Percentiles rank a stretch among this genome's conserved stretches.
Conservation (phyloP, 176 grass and related monocot species). For the Oryza glumipatula region DNA sequence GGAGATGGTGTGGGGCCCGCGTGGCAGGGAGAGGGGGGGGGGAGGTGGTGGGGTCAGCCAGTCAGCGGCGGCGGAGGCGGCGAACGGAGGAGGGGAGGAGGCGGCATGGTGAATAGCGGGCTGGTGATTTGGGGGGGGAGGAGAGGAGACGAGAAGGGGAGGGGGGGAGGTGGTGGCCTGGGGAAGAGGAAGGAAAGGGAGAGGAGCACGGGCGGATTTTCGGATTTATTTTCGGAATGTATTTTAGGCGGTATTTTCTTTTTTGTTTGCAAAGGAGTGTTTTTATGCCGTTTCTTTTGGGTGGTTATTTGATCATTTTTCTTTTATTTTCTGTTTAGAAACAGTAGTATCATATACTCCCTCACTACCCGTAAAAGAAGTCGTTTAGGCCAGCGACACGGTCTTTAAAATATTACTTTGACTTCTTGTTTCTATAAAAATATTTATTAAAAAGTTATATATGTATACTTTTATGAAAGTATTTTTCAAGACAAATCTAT, state of each 20-base stretch:
- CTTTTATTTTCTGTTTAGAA: not conserved
- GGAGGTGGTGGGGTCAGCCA: constrained; percentile 41
- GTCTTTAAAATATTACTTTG: too few relatives aligned
- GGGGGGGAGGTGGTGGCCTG: not conserved
- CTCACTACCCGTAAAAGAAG: too few relatives aligned
- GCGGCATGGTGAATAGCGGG: constrained; percentile 37
- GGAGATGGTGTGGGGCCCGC: constrained; percentile 18
- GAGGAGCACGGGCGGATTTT: constrained; percentile 12
- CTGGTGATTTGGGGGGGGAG: constrained; percentile 35
- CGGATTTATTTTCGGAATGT: not conserved
- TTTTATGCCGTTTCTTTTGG: not conserved
- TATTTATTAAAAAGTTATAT: too few relatives aligned
- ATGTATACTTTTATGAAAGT: too few relatives aligned
- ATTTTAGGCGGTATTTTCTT: not conserved
- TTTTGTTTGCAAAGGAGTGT: not conserved
- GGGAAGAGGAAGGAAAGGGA: constrained; percentile 1
- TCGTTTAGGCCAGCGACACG: too few relatives aligned
- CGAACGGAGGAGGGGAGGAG: constrained; percentile 36
- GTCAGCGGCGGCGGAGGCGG: constrained; percentile 39
- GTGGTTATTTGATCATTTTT: constrained; percentile 10
- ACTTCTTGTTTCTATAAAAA: too few relatives aligned
- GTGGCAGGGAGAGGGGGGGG: not conserved
- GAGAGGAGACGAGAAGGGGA: not conserved
- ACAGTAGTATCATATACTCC: too few relatives aligned
- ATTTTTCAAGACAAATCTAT: too few relatives aligned